Base-by-base conservation (phyloP, 768 basidiomycete genomes). In the Boletus patriciae region DNA sequence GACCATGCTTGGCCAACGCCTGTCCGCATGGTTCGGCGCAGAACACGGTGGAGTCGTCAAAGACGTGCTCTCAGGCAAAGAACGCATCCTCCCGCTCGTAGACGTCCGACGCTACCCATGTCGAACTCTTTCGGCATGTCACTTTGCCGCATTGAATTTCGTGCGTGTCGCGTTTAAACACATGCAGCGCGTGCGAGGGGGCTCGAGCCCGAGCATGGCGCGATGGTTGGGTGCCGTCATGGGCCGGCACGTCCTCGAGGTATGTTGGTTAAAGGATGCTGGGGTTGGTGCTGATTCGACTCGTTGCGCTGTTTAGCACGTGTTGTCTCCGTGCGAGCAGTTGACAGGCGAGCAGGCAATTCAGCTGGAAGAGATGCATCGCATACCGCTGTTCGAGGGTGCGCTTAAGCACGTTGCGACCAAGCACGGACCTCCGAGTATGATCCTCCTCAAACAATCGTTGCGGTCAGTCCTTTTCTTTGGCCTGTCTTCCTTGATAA, bases 71-170 rank as follows among this genome's bases (percentile, higher is more conserved):
- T 55, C 69, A 9, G 74, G 73, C 19, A 72, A 73, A 54, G 75
- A 76, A 52, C 66, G 72, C 40, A 73, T 84, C 36, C 70, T 81
- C 46, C 79, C 78, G 3, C 73, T 80, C 58, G 64, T 60, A 7
- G 78, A 81, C 16, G 71, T 77, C 18, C 78, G 82, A 46, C 80
- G 83, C 42, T 83, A 83, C 42, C 65, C 70, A 38, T 73, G 76
- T 36, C 55, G 41, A 37, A 62, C 61, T 25, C 52, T 49, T 10
- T 78, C 84, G 15, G 76, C 83, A 3, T 87, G 85, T 58, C 84
- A 84, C 13, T 74, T 88, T 44, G 84, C 86, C 10, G 81, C 82
- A 3, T 62, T 88, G 61, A 87, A 86, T 60, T 86, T 84, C 53
- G 82, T 78, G 13, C 76, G 84, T 23, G 57, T 81, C 11, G 72